A percentile compares a stretch with the other conserved stretches of the same genome.
Conservation (phyloP, 306 rosid genomes). For the Castanea sativa region DNA sequence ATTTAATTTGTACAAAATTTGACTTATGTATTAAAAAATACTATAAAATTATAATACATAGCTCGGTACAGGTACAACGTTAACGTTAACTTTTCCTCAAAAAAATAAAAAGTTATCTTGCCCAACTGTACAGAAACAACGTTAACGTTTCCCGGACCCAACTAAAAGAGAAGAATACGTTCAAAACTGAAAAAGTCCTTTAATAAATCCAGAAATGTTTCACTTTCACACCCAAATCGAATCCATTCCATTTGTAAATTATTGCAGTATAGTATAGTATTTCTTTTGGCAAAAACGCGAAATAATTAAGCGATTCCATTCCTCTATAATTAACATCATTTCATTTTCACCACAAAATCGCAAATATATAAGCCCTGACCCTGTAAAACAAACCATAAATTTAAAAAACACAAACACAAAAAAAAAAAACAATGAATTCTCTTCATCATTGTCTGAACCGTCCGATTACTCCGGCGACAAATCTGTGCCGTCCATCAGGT, state of each 20-base stretch:
- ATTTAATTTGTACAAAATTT: too few relatives aligned
- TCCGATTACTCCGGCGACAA: conserved; percentile 28
- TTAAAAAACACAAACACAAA: too few relatives aligned
- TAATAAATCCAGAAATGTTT: too few relatives aligned
- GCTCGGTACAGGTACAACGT: too few relatives aligned
- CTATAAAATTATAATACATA: fast-evolving
- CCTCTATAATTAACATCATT: background rate
- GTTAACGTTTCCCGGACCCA: too few relatives aligned
- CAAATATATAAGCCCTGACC: background rate
- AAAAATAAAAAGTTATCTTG: too few relatives aligned
- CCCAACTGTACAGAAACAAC: too few relatives aligned
- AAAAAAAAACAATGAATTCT: conserved; percentile 19
- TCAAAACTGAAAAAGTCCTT: too few relatives aligned
- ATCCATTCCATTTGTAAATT: background rate
- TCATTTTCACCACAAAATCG: background rate
- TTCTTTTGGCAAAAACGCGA: background rate
- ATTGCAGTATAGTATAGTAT: background rate
- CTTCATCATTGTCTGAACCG: conserved; percentile 21
- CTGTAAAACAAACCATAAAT: background rate
- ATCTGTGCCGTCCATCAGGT: conserved; percentile 5
- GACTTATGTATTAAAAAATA: too few relatives aligned
- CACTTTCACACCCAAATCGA: background rate
- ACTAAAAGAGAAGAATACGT: too few relatives aligned
- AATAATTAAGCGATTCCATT: background rate
- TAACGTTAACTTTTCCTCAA: too few relatives aligned